Base-by-base conservation (phyloP, 257 asterid species). In the Gynochthodes officinalis region DNA sequence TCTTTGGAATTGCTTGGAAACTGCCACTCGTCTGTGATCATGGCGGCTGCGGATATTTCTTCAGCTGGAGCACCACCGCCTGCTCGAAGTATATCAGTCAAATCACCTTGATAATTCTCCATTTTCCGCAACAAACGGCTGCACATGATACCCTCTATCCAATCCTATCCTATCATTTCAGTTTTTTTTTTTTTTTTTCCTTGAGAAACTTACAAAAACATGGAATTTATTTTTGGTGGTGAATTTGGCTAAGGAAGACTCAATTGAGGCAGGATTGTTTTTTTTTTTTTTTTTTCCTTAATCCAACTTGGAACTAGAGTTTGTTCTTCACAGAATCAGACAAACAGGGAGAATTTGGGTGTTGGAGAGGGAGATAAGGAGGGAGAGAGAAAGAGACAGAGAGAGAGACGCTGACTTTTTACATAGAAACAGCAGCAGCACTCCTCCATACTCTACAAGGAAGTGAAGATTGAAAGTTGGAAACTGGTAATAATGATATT, bases 91-190 rank as follows among this genome's bases (percentile, higher is more conserved):
- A 93, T 87, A 79, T 93, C 98, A 28, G 90, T 83, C 80, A 93
- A 82, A 73, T 93, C 97, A 19, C 98, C 98, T 59, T 82, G 89
- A 58, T 74, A 86, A 21, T 85, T 81, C 30, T 87, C 93, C 97
- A 89, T 92, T 33, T 50, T 74, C 62, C 83, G 78, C 73, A 70
- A 19, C 64, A 84, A 83, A 54, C 71, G 67, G 42, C 86, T 86
- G 74, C 94, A 83, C 91, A 84, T 73, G 64, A 52, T 81, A 67
- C 50, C 49, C 49, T 4, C 4, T 18, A 21, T 0, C 57, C 52
- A 2, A 0, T 46, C 57, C 4, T 50, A 25, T 19, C n/a, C 54
- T 72, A 40, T 73, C 78, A 74, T 77, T 75, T 69, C 76, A 53
- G 72, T 63, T 30, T 69, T 35, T 63, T 46, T 46, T 46, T 46